Evolutionary conservation across 1,284 basidiomycete genomes (phyloP), one percentile per base, ranked within the genome.

Genomic region (Mycena sp.): DNA sequence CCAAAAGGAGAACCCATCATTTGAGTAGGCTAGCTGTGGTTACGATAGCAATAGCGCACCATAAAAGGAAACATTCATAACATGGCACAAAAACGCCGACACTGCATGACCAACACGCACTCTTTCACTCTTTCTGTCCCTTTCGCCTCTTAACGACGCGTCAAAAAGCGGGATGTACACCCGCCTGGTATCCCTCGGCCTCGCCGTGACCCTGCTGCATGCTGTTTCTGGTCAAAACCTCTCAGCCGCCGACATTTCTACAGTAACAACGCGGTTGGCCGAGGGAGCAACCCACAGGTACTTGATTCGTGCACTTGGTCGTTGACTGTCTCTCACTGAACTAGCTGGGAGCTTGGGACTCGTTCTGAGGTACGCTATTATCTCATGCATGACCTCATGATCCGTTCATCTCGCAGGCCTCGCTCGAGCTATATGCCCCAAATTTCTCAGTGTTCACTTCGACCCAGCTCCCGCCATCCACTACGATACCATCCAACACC

Each of bases 331-430:
- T 56, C 44, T 38, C 26, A 37, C 25, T 14, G 4, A 12, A 43
- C 6, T 69, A 93, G 91, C 70, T 95, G 93, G 93, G 93, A 95
- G 73, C 82, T 93, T 46, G 93, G 93, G n/a, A 91, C 92, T 1
- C 83, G 87, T 46, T 80, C 88, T 4, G 14, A 35, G 32, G 32
- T 35, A 35, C 32, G 14, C 32, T 9, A 14, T 23, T 25, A 17
- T n/a, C 2, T 56, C 16, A 50, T 50, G n/a, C 3, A 29, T 52
- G 23, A 26, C 37, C 23, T 21, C 89, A 35, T 35, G 32, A 9
- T 14, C 14, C 32, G 14, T 35, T 14, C 32, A 7, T 14, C 32
- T 14, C 32, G 32, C 81, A 94, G 75, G 87, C 93, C 0, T 82
- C 93, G 53, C 79, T 91, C 52, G 91, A 94, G 73, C 81, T 85